Base-by-base conservation (phyloP, 164 flowering plant genomes). In the Nymphaea thermarum region DNA sequence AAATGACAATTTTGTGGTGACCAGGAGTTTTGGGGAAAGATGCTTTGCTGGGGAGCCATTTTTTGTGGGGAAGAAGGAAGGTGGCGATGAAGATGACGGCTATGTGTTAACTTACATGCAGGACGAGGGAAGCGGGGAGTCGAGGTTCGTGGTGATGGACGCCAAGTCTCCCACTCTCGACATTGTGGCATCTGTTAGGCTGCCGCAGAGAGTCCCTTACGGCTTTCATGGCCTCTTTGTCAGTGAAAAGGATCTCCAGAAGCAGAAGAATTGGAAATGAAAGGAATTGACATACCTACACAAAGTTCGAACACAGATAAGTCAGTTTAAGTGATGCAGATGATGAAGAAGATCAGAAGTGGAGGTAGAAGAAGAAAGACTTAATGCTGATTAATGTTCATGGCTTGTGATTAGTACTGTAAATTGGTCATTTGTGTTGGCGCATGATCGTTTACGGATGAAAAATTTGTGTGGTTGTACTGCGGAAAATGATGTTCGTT, bases 141-240 rank as follows among this genome's bases (percentile, higher is more conserved):
- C 98, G 2, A 74, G 64, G 72, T 88, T 92, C 71, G 47, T 89
- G 77, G 91, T 89, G 57, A 89, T 89, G 96, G 87, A 91, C 71
- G 89, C 96, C 0, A 82, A 82, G 71, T 85, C 98, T 1, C 92
- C 93, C 3, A 55, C 66, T 16, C 88, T 93, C 36, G 90, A 90
- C 0, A 66, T 85, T 63, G 86, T 90, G 67, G 95, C 93, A 3
- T 73, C 79, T 6, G 93, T 88, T 64, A 84, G 74, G 71, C 74
- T 93, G 45, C 95, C 98, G 0, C 75, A 70, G 16, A 75, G 95
- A 42, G 98, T 92, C 8, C 98, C 96, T 4, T 88, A 82, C 64
- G 95, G 98, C 0, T 92, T 92, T 67, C 98, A 92, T 62, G 98
- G 98, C 5, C 73, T 85, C 3, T 92, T 90, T 57, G 86, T 89